Percentiles rank a stretch among this genome's conserved stretches.
phyloP scores from a whole-genome alignment of 1,139 yeast genomes.

The Geotrichum siamense region DNA sequence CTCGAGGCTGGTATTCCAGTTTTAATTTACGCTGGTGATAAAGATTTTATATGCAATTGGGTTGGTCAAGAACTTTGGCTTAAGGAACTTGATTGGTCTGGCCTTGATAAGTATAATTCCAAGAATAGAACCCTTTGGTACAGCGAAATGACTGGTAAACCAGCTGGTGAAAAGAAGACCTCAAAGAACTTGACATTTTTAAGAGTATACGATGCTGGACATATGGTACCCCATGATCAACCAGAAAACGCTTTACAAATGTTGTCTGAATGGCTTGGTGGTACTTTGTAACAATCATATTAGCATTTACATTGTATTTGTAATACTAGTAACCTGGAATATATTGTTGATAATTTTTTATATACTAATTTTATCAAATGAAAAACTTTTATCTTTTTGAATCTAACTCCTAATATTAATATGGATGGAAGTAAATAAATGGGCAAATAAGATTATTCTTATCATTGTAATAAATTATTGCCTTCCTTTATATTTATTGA shows the following conservation, averaged over 20 bases:
- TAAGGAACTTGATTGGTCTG: conserved; percentile 55
- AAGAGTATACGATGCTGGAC: conserved; percentile 61
- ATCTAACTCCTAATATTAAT: no score
- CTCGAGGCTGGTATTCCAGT: conserved; percentile 46
- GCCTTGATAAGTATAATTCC: conserved; percentile 33
- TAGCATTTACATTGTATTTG: no score
- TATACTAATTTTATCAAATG: no score
- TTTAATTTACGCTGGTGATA: conserved; percentile 17
- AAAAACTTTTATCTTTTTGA: no score
- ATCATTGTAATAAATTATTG: no score
- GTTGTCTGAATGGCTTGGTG: conserved; percentile 41
- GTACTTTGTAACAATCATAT: conserved; percentile 1
- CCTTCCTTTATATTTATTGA: no score
- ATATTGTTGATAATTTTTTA: no score
- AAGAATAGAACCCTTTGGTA: conserved; percentile 36
- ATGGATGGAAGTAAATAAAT: no score
- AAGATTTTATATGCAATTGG: conserved; percentile 74
- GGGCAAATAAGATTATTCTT: no score
- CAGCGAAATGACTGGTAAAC: conserved; percentile 35
- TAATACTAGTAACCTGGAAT: no score
- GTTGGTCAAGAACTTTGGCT: conserved; percentile 80
- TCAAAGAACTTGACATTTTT: conserved; percentile 52
- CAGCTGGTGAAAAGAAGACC: conserved; percentile 55
- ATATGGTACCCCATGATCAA: conserved; percentile 73
- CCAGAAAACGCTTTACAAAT: conserved; percentile 66